Evolutionary conservation across 208 protist genomes (phyloP).

Genomic region (Histomonas meleagridis): DNA sequence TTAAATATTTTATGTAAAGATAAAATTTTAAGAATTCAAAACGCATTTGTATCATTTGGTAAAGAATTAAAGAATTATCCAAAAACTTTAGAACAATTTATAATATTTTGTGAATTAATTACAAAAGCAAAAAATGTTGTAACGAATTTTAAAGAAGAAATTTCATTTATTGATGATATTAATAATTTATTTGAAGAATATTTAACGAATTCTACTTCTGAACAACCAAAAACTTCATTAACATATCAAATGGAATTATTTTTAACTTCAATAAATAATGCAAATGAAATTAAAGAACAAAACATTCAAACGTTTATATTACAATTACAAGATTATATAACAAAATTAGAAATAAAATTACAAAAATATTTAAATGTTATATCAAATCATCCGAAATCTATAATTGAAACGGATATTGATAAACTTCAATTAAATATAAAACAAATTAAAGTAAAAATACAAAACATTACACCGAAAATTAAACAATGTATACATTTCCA

Average conservation of each 20-base stretch:
- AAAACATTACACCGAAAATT: background rate
- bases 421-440: background rate
- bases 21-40: background rate
- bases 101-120: background rate
- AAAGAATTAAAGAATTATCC: conserved; percentile 26
- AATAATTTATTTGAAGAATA: background rate
- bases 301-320: background rate
- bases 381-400: background rate
- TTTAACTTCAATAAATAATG: background rate
- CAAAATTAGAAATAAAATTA: background rate
- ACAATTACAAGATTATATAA: background rate
- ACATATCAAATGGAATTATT: background rate
- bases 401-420: background rate
- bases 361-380: background rate
- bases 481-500: background rate
- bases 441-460: background rate
- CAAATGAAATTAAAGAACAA: background rate
- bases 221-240: background rate
- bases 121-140: background rate
- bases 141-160: background rate
- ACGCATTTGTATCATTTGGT: background rate
- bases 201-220: background rate
- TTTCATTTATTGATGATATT: background rate
- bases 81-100: background rate
- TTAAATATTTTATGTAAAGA: background rate